Base-by-base conservation (phyloP, 306 rosid genomes). In the Mucuna pruriens region DNA sequence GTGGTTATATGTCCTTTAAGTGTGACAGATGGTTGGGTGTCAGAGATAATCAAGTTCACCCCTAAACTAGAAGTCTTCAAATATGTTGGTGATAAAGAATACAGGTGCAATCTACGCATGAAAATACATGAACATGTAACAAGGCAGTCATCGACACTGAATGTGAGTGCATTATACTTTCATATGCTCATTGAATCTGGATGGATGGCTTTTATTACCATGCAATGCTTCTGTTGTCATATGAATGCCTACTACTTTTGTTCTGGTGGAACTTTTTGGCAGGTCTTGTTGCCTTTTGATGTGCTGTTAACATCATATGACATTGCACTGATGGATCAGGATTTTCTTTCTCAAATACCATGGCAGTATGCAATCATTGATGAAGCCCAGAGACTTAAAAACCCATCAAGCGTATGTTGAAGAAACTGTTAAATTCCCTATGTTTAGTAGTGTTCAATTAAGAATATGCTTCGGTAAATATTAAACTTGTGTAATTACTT, bases 361-460 rank as follows among this genome's bases (percentile, higher is more conserved):
- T 95, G 99, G 99, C 87, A 89, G 54, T 90, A 88, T 84, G 90
- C 95, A 73, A 85, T 95, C 82, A 89, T 95, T 79, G 97, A 95
- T 85, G 99, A 95, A 89, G 97, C 99, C 75, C 99, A 95, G 79
- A 80, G 99, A 86, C 99, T 95, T 71, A 95, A 95, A 80, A 95
- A 95, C 78, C 92, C 97, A 22, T 88, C 92, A 78, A 95, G 97
- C 82, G 99, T 95, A 95, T 44, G 97, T 89, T 54, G 36, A 80
- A 83, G 49, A 57, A 40, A 44, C 54, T 80, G 34, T 61, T 39
- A 31, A 45, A 76, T 65, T 80, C 23, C 58, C 2, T 29, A 44
- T 45, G 23, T 45, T 10, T 67, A 29, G 55, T 39, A 22, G 45
- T 80, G 20, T 60, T 84, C 17, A 34, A 49, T 76, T 65, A 63